Evolutionary conservation across 805 yeast genomes (phyloP), one percentile per base, ranked within the genome.

Genomic region (Tetrapisispora taiwanensis): DNA sequence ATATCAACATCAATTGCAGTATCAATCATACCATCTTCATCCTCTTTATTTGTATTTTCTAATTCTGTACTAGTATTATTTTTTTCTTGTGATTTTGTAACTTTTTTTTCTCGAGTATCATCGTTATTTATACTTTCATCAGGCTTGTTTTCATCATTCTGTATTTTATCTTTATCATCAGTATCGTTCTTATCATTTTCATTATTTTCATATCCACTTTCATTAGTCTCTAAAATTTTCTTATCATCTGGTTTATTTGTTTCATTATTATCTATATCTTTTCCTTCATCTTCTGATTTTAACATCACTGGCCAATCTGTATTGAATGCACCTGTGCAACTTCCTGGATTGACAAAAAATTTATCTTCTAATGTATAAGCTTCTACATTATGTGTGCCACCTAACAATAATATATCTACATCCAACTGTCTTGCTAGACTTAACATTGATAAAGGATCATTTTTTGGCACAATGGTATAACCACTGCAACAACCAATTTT

Each of bases 301-400:
- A 60, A 60, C 1, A 53, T 55, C 24, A 62, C 52, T 5, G 79
- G 79, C 66, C 79, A 77, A 55, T 79, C 81, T 28, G 84, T 74
- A 36, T 74, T 73, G 51, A 74, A 78, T 0, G 97, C 96, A 22
- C 98, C 98, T 0, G 97, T 89, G 35, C 95, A 95, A 58, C 95
- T 83, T 0, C 98, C 98, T 0, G 98, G 97, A 60, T 86, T 90
- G n/a, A 92, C 74, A 57, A 92, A 92, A 61, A 89, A 86, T 63
- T 85, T 86, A 19, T 94, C 95, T 51, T 88, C 97, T 46, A 89
- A 67, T 9, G 92, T 84, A 57, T 88, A 90, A 0, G 97, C 96
- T 58, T 90, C 97, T 4, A 87, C 94, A 51, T 79, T 77, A 60
- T 87, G 95, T 1, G 95, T 83, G 0, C 95, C 95, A 13, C 97